phyloP scores from a whole-genome alignment of 2,329 filamentous ascomycete species.

The Hypoxylon sp. region DNA sequence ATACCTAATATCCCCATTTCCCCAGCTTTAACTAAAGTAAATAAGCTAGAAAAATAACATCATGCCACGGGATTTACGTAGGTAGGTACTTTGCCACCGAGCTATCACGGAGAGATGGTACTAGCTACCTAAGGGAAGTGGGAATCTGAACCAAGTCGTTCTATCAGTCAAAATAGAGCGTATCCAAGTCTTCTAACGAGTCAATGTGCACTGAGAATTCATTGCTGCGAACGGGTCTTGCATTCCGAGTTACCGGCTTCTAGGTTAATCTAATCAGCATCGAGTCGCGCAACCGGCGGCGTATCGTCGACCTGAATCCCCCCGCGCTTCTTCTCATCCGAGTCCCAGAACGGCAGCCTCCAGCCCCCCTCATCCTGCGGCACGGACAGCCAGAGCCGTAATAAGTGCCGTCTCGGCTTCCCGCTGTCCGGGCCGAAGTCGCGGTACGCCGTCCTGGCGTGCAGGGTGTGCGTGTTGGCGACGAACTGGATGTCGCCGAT shows the following conservation, averaged over 20 bases:
- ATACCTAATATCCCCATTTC: not conserved
- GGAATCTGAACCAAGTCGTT: not conserved
- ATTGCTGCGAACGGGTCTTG: not conserved
- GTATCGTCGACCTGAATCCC: constrained; percentile 90
- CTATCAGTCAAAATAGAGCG: not conserved
- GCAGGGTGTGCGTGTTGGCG: constrained; percentile 82
- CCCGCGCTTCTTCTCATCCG: constrained; percentile 84
- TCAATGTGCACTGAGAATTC: not conserved
- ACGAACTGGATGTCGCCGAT: constrained; percentile 91
- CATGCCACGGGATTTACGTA: not conserved
- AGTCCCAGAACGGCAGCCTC: constrained; percentile 85
- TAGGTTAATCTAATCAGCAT: constrained; percentile 73
- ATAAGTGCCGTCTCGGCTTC: constrained; percentile 78
- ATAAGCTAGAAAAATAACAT: too few species aligned
- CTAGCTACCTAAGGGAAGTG: not conserved
- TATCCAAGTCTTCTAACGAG: not conserved
- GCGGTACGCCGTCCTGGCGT: constrained; percentile 84
- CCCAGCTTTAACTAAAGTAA: not conserved
- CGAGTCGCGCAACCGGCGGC: constrained; percentile 78
- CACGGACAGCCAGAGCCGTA: constrained; percentile 86
- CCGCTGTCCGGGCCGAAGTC: constrained; percentile 72
- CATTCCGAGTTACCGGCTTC: not conserved
- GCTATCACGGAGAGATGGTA: not conserved
- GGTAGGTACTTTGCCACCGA: not conserved
- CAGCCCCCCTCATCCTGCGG: constrained; percentile 87